These are phyloP conservation scores for Cynanchum wilfordii DNA, from an alignment of 257 asterid species.

Conservation along the genomic window DNA sequence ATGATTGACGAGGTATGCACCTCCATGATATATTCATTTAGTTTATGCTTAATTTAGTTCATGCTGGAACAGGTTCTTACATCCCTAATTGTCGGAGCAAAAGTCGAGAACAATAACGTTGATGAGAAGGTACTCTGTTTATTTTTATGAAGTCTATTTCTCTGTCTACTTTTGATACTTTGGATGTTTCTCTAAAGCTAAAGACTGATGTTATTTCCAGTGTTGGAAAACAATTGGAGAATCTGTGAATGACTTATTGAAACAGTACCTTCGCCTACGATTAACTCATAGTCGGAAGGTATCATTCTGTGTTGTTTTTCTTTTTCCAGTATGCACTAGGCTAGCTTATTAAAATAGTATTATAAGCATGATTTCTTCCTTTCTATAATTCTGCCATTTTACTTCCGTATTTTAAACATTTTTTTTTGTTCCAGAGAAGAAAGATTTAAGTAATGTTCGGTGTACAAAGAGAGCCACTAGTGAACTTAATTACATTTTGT, in stretches of 20 bases:
- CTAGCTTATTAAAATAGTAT: too few species aligned
- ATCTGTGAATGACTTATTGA: conserved; percentile 53
- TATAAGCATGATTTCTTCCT: neutral
- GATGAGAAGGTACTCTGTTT: conserved; percentile 74
- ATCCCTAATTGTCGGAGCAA: conserved; percentile 66
- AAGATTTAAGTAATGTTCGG: neutral
- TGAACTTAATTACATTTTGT: neutral
- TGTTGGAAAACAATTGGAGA: conserved; percentile 63
- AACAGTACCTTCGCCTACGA: conserved; percentile 67
- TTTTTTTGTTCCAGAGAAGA: neutral
- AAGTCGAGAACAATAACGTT: conserved; percentile 89
- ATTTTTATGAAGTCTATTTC: neutral
- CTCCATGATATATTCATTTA: neutral
- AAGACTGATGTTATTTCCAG: conserved; percentile 31
- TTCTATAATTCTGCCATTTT: neutral
- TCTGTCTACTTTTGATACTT: too few species aligned
- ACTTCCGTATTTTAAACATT: neutral
- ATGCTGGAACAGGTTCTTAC: conserved; percentile 44
- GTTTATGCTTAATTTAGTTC: neutral
- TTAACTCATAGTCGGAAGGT: conserved; percentile 98
- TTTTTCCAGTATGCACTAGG: too few species aligned
- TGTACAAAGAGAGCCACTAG: too few species aligned
- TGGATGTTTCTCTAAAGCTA: too few species aligned
- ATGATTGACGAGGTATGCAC: conserved; percentile 70
- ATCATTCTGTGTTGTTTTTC: too few species aligned